Base-by-base conservation (phyloP, 75 land plant genomes). In the Chamaecyparis obtusa region DNA sequence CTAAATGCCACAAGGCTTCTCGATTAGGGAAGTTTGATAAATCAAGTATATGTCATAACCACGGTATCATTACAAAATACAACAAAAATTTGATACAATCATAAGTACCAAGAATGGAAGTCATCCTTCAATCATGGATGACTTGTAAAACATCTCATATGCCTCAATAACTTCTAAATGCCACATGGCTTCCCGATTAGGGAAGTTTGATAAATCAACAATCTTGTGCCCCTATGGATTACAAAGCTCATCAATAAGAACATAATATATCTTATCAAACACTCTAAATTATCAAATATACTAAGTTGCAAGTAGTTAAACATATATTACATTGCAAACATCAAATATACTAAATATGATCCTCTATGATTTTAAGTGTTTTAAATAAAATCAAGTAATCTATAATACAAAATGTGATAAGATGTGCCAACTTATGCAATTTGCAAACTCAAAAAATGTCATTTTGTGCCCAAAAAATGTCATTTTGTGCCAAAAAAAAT, bases 161-260 rank as follows among this genome's bases (percentile, higher is more conserved):
- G 93, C 93, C 89, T 98, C 98, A 39, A 94, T 90, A 49, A 98
- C 98, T 91, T 98, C 99, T 79, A 98, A 89, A 85, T 95, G 85
- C 99, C 99, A 98, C 92, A 96, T 92, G 60, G 96, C 91, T 82
- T 98, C 99, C 48, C 98, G 87, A 78, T 98, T 90, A 27, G 99
- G 98, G 82, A 56, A 89, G 24, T 90, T 57, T 24, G 99, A 96
- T 60, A 98, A 90, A 86, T 96, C 98, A 80, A 98, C 98, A 79
- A 95, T 94, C 85, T 98, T 98, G 86, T 98, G 98, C 84, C 95
- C 99, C 99, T 97, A 92, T 27, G 77, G 30, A 49, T 5, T 55
- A 86, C 54, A 83, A 57, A 48, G 41, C 3, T 60, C 3, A 0
- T 17, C 75, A 43, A 77, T 55, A 56, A 86, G 16, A 86, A 72